A percentile compares a stretch with the other conserved stretches of the same genome.
Evolutionary conservation across 495 filamentous ascomycete species (phyloP).

Genomic region (Xylaria longipes): DNA sequence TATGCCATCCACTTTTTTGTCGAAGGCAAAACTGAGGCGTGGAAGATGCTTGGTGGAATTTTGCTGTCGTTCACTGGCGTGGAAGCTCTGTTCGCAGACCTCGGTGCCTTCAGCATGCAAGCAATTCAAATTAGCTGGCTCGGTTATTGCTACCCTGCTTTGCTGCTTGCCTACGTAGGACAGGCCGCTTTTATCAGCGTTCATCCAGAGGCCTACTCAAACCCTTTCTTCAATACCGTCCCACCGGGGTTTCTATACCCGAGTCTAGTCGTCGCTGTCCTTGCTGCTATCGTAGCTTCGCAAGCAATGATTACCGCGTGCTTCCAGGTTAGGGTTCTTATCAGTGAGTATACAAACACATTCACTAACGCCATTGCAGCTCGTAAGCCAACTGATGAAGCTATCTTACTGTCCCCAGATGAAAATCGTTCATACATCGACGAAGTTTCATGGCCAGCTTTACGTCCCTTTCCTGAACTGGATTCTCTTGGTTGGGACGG

Average conservation of each 20-base stretch:
- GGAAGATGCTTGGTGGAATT: constrained; percentile 72
- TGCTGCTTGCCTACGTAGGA: constrained; percentile 74
- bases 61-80: constrained; percentile 76
- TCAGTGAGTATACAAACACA: neutral
- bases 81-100: constrained; percentile 76
- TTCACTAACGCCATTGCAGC: constrained; percentile 43
- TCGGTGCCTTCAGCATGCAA: constrained; percentile 69
- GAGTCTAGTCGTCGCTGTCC: constrained; percentile 67
- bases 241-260: constrained; percentile 72
- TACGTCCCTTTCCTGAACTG: constrained; percentile 77
- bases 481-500: constrained; percentile 75
- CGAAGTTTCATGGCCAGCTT: constrained; percentile 70
- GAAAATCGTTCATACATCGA: constrained; percentile 70
- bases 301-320: constrained; percentile 80
- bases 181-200: constrained; percentile 74
- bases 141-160: constrained; percentile 67
- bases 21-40: constrained; percentile 66
- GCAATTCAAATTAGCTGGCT: constrained; percentile 73
- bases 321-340: constrained; percentile 49
- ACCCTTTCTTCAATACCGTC: constrained; percentile 74
- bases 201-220: constrained; percentile 66
- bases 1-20: constrained; percentile 67
- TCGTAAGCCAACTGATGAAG: constrained; percentile 76
- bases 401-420: constrained; percentile 77
- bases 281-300: constrained; percentile 76